Evolutionary conservation across 352 stramenopile genomes (phyloP).

Genomic region (Globisporangium nagaii): DNA sequence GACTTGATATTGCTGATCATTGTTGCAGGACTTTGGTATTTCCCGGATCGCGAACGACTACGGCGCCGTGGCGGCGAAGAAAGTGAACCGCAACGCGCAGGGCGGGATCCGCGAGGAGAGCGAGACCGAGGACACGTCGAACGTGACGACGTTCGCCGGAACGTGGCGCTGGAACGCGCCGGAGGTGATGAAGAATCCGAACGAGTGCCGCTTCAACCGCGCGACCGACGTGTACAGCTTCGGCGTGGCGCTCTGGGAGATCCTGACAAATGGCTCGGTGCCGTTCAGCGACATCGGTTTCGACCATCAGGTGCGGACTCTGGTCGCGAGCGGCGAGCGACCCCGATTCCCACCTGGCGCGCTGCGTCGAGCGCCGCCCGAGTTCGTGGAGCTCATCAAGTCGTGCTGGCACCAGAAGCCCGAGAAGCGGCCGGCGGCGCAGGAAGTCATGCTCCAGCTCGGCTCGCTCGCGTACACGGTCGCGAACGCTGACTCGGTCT

Average conservation of each 20-base stretch:
- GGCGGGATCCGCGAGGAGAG: conserved; percentile 5
- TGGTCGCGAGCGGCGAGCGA: conserved; percentile 51
- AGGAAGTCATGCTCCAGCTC: conserved; percentile 54
- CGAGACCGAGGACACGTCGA: conserved; percentile 20
- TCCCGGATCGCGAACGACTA: conserved; percentile 69
- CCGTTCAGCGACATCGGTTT: conserved; percentile 63
- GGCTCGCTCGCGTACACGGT: conserved; percentile 58
- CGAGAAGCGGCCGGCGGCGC: conserved; percentile 37
- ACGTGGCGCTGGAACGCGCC: conserved; percentile 75
- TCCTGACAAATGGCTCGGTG: conserved; percentile 59
- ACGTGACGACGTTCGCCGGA: conserved; percentile 61
- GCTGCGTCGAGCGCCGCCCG: conserved; percentile 31
- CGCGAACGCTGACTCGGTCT: conserved; percentile 28
- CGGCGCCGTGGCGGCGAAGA: conserved; percentile 27
- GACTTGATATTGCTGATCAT: background rate
- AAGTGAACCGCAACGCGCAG: conserved; percentile 13
- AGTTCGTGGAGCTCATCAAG: conserved; percentile 63
- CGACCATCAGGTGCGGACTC: conserved; percentile 58
- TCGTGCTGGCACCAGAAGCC: conserved; percentile 59
- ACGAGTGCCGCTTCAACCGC: conserved; percentile 61
- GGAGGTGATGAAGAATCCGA: conserved; percentile 66
- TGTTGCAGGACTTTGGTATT: conserved; percentile 52
- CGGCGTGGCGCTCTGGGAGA: conserved; percentile 59
- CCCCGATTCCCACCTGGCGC: conserved; percentile 36
- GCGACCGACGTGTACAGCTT: conserved; percentile 79